These are phyloP conservation scores for Trebouxia sp. DNA, from an alignment of 139 green algal genomes.

Conservation along the genomic window DNA sequence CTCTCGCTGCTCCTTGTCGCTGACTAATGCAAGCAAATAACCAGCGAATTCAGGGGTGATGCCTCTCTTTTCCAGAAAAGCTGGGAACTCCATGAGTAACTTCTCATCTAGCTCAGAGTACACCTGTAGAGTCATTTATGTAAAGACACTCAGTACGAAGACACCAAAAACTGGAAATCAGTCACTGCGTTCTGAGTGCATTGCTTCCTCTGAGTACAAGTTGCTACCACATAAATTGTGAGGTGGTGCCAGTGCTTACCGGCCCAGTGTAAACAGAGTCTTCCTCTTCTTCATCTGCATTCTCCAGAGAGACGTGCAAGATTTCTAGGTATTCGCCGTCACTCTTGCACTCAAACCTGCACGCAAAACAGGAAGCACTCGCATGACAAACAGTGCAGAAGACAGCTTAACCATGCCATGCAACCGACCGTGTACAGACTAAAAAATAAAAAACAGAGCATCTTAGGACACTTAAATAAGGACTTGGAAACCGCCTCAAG, in stretches of 20 bases:
- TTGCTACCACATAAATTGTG: too few species aligned
- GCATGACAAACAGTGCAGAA: too few species aligned
- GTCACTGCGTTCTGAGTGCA: too few species aligned
- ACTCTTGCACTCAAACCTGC: constrained; percentile 27
- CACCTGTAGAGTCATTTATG: constrained; percentile 23
- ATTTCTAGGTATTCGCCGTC: constrained; percentile 31
- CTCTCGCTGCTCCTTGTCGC: constrained; percentile 56
- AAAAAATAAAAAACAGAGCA: too few species aligned
- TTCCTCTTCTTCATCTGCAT: background rate
- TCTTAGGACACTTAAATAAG: too few species aligned
- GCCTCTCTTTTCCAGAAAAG: constrained; percentile 51
- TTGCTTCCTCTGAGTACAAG: too few species aligned
- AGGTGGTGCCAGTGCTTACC: background rate
- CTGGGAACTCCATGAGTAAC: constrained; percentile 43
- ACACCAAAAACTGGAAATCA: too few species aligned
- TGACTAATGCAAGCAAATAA: constrained; percentile 46
- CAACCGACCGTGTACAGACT: too few species aligned
- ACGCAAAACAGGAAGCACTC: background rate
- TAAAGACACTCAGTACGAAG: background rate
- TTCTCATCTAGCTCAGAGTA: constrained; percentile 56
- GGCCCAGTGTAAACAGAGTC: constrained; percentile 17
- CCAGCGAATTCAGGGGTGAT: constrained; percentile 48
- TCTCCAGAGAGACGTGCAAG: constrained; percentile 23
- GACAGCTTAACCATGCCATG: too few species aligned
- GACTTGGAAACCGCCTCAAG: too few species aligned